Base-by-base conservation (phyloP, 495 filamentous ascomycete genomes). In the Podospora anserina region DNA sequence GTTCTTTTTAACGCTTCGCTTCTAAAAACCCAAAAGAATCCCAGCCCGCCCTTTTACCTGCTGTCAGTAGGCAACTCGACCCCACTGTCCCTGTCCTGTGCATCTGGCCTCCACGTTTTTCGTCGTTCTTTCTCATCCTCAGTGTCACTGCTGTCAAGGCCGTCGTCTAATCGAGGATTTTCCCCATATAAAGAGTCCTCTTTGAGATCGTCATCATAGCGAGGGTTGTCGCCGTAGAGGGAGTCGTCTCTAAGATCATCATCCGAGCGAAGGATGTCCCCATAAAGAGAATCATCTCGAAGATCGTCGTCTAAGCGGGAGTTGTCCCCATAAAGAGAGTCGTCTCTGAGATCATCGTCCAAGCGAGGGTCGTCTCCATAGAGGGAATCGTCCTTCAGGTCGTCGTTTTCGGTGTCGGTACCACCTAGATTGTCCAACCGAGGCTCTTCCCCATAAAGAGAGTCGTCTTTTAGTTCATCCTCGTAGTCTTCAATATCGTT, bases 11-110 rank as follows among this genome's bases (percentile, higher is more conserved):
- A 13, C 13, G 9, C 15, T 49, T 49, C 13, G 39, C 39, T 49
- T 16, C 39, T 13, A 16, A 49, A 11, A 5, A 2, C 39, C 39
- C 7, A 32, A 32, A 32, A 32, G 30, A 13, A 13, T 49, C 39
- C 39, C 39, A 49, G 39, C 0, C 39, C 39, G 2, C 13, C 39
- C 39, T 39, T 39, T 72, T 68, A 79, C 54, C 72, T 75, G 53
- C 76, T 78, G 13, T 83, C 81, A 11, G 64, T 66, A 34, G 78
- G 75, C 61, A 84, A 66, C 65, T 82, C 82, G 72, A 85, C 83
- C 19, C 82, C 84, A 72, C 82, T 86, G 70, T 86, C 85, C 70
- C 84, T 78, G 75, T 86, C 84, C 64, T 83, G 82, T 18, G 77
- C 65, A 28, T 76, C 77, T 60, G 77, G 77, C 53, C 73, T 68